A percentile compares a stretch with the other conserved stretches of the same genome.
phyloP scores from a whole-genome alignment of 148 eudicot species.

The Agrostemma githago region DNA sequence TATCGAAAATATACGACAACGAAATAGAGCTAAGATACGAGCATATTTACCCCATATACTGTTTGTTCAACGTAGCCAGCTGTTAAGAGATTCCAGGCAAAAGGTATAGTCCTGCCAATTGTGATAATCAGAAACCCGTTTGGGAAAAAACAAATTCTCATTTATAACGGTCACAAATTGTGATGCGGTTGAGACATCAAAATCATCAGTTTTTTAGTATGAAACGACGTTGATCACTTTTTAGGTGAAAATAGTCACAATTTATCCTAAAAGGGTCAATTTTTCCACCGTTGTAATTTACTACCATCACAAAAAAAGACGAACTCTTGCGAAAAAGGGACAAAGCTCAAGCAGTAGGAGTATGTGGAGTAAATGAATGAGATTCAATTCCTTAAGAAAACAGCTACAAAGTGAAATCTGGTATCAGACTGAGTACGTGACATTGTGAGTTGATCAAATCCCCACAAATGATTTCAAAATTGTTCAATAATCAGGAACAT shows the following conservation, averaged over 20 bases:
- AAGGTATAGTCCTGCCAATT: constrained; percentile 83
- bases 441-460: neutral
- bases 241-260: no score
- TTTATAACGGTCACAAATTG: no score
- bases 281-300: no score
- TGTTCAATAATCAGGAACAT: neutral
- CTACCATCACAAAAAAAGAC: no score
- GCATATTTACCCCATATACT: constrained; percentile 62
- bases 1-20: neutral
- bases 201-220: no score
- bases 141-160: neutral
- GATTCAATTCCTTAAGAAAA: neutral
- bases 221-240: no score
- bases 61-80: constrained; percentile 91
- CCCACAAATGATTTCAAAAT: neutral
- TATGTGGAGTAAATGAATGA: neutral
- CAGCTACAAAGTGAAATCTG: neutral
- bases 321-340: neutral
- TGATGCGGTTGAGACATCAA: no score
- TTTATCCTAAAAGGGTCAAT: no score
- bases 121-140: constrained; percentile 15
- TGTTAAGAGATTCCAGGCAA: constrained; percentile 96
- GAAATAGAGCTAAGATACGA: neutral
- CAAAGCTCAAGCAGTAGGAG: constrained; percentile 6
- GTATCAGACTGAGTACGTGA: neutral